phyloP scores from a whole-genome alignment of 306 rosid genomes.

The Abrus precatorius region DNA sequence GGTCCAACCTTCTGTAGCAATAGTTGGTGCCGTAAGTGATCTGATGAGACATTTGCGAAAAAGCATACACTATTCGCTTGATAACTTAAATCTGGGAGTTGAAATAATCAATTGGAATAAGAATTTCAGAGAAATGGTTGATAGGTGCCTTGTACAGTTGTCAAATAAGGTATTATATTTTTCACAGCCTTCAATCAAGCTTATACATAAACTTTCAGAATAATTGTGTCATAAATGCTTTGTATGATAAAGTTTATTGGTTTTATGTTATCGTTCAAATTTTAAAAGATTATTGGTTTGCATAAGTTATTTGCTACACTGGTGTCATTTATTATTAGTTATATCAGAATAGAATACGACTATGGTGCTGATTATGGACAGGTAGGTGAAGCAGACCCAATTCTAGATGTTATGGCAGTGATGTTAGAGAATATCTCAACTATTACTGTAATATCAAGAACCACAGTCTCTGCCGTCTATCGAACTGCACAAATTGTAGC shows the following conservation, averaged over 20 bases:
- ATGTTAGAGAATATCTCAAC: conserved; percentile 85
- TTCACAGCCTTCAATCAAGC: conserved; percentile 26
- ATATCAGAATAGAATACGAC: not conserved
- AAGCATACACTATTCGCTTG: conserved; percentile 77
- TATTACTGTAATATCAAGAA: conserved; percentile 71
- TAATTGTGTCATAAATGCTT: conserved; percentile 38
- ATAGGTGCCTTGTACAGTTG: conserved; percentile 83
- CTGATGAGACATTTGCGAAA: conserved; percentile 90
- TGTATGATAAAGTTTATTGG: not conserved
- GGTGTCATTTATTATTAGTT: conserved; percentile 23
- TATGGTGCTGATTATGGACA: conserved; percentile 57
- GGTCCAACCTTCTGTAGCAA: conserved; percentile 78
- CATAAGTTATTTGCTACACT: too few species aligned
- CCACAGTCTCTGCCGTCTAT: conserved; percentile 74
- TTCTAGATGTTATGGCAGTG: conserved; percentile 88
- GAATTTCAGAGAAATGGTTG: conserved; percentile 77
- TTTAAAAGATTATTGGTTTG: not conserved
- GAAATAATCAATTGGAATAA: conserved; percentile 73
- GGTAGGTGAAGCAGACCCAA: conserved; percentile 92
- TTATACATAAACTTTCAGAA: conserved; percentile 22
- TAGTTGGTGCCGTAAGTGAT: conserved; percentile 82
- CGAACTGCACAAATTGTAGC: conserved; percentile 89
- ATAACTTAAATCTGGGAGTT: conserved; percentile 61
- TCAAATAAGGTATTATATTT: conserved; percentile 72
- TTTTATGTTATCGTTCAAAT: too few species aligned